A percentile compares a stretch with the other conserved stretches of the same genome.
phyloP scores from a whole-genome alignment of 148 eudicot genomes.

The Fagopyrum esculentum region DNA sequence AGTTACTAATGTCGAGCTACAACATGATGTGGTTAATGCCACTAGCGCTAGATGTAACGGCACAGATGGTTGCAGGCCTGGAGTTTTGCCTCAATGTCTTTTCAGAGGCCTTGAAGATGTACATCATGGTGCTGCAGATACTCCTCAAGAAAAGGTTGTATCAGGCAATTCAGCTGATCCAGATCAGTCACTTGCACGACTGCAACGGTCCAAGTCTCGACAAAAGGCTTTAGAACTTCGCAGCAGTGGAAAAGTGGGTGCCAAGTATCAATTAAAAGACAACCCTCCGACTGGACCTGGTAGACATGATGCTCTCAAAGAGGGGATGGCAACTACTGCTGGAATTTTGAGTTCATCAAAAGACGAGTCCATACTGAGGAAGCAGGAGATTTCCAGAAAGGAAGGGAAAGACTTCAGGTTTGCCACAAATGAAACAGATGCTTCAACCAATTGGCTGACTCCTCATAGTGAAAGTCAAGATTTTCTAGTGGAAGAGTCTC shows the following conservation, averaged over 20 bases:
- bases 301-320: neutral
- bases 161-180: constrained; percentile 23
- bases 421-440: neutral
- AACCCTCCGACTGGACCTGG: constrained; percentile 5
- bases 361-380: neutral
- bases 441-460: neutral
- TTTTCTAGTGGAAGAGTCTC: neutral
- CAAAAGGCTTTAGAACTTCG: constrained; percentile 87
- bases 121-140: constrained; percentile 28
- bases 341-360: constrained; percentile 11
- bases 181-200: constrained; percentile 49
- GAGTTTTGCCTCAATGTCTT: constrained; percentile 17
- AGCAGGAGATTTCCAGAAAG: constrained; percentile 5
- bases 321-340: neutral
- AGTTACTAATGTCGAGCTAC: constrained; percentile 24
- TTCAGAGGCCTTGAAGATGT: constrained; percentile 21
- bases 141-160: constrained; percentile 47
- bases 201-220: constrained; percentile 79
- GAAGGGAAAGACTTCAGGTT: constrained; percentile 9
- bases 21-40: constrained; percentile 26
- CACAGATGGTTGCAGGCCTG: constrained; percentile 25
- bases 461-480: neutral
- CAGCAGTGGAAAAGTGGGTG: constrained; percentile 43
- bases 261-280: constrained; percentile 30
- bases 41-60: constrained; percentile 28